Evolutionary conservation across 2,329 filamentous ascomycete species (phyloP).

Genomic region (Ploettnerulaceae sp.): DNA sequence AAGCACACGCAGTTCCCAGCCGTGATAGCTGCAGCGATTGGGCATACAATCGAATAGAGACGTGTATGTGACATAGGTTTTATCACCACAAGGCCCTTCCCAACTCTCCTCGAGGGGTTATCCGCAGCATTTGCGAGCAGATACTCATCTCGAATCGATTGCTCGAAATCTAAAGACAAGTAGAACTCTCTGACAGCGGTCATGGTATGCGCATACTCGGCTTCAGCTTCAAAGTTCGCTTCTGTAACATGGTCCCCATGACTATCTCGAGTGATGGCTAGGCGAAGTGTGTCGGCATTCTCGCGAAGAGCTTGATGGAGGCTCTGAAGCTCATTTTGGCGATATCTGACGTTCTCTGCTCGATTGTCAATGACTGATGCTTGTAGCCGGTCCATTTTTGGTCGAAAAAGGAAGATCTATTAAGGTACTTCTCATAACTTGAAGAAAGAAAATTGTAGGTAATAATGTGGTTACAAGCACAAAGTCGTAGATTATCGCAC

Average conservation of each 20-base stretch:
- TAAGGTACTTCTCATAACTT: too few relatives aligned
- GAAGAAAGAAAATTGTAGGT: too few relatives aligned
- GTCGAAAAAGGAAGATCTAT: too few relatives aligned
- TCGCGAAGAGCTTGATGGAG: conserved; percentile 38
- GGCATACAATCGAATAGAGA: conserved; percentile 42
- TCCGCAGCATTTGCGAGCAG: conserved; percentile 38
- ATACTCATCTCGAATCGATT: conserved; percentile 40
- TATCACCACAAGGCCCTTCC: conserved; percentile 43
- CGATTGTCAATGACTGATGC: conserved; percentile 40
- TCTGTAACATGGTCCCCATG: conserved; percentile 21
- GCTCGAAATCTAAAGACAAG: conserved; percentile 36
- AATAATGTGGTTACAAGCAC: too few relatives aligned
- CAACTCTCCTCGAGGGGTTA: conserved; percentile 33
- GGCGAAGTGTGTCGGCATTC: conserved; percentile 35
- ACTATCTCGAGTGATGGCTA: conserved; percentile 40
- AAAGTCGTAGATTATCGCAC: too few relatives aligned
- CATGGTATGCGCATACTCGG: conserved; percentile 40
- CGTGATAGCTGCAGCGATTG: conserved; percentile 43
- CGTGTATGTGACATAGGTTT: conserved; percentile 44
- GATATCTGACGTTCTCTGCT: conserved; percentile 41
- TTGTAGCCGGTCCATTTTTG: conserved; percentile 29
- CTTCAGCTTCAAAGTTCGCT: conserved; percentile 34
- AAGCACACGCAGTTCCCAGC: conserved; percentile 49
- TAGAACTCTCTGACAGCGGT: conserved; percentile 39
- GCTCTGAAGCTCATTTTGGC: conserved; percentile 41